Conservation (phyloP, 495 filamentous ascomycete species). For the Aspergillus affinis region DNA sequence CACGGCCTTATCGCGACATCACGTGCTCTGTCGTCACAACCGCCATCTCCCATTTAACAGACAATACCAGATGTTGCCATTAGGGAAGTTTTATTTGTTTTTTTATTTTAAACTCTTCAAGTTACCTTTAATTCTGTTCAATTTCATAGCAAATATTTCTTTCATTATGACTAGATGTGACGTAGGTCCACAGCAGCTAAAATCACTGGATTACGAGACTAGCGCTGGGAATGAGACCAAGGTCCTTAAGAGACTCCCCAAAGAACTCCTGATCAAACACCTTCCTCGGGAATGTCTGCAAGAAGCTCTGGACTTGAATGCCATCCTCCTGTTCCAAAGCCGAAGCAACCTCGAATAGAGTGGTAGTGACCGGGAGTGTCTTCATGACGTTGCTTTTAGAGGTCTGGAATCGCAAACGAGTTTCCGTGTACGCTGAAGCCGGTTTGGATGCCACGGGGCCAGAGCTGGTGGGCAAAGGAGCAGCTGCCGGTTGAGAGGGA, state of each 20-base stretch:
- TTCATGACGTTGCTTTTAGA: slow-evolving; percentile 73
- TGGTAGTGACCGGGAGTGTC: slow-evolving; percentile 79
- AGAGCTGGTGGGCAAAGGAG: slow-evolving; percentile 37
- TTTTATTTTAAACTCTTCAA: background rate
- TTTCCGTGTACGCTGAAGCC: slow-evolving; percentile 68
- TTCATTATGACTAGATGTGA: background rate
- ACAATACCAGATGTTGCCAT: background rate
- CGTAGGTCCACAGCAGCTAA: background rate
- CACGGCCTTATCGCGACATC: slow-evolving; percentile 38
- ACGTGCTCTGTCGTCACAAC: slow-evolving; percentile 30
- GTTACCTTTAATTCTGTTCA: background rate
- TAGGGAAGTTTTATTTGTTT: background rate
- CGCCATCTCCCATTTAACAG: background rate
- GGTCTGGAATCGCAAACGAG: slow-evolving; percentile 79
- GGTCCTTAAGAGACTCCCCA: slow-evolving; percentile 87
- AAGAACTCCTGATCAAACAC: slow-evolving; percentile 78
- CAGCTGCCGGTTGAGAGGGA: slow-evolving; percentile 42
- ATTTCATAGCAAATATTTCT: background rate
- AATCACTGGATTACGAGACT: slow-evolving; percentile 70
- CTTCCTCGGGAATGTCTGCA: slow-evolving; percentile 85
- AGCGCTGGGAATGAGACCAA: slow-evolving; percentile 84
- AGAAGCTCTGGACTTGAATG: slow-evolving; percentile 69
- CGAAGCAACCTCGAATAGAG: slow-evolving; percentile 88
- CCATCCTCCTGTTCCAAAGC: slow-evolving; percentile 64
- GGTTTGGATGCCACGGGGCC: slow-evolving; percentile 54